Evolutionary conservation across 257 asterid genomes (phyloP), one percentile per base, ranked within the genome.

Genomic region (Nicotiana tabacum): DNA sequence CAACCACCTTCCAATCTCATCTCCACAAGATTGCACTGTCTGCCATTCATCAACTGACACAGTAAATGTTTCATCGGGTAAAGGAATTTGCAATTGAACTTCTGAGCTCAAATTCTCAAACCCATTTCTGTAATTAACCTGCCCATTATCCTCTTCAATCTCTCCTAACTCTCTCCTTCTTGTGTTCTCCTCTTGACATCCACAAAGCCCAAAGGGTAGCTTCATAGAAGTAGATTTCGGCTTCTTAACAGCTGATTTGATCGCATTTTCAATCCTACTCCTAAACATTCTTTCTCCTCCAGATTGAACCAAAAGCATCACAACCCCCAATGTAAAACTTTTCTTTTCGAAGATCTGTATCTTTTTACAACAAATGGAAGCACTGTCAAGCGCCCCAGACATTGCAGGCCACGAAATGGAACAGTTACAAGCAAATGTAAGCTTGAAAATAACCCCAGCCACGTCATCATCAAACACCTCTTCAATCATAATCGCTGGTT

Each of bases 1-100:
- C 85, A 96, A 83, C 98, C 97, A 96, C 84, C 87, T 91, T 62
- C 93, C 94, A 17, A 93, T 90, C 85, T 84, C 94, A 30, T 88
- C 89, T 72, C 88, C 91, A 21, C 97, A 97, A 46, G 97, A 90
- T 84, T 86, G 87, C 82, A 94, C 92, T 0, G 99, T 96, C 85
- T 96, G 99, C 98, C 99, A 96, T 85, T 93, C 98, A 77, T 94
- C 93, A 77, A 94, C 98, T 11, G 99, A 90, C 80, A 92, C 97
- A 56, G 88, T 85, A 82, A 93, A 87, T 39, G 48, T 39, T 39
- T 39, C 39, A 90, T 87, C 62, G 90, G 97, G 97, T 77, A 96
- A 87, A 82, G 99, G 99, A 83, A 88, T 33, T 61, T 66, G 83
- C 83, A 96, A 81, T 82, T 89, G 93, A 67, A 90, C 61, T 82